A percentile compares a stretch with the other conserved stretches of the same genome.
These are phyloP conservation scores for Aquilaria sinensis DNA, from an alignment of 345 rosid genomes.

Conservation along the genomic window DNA sequence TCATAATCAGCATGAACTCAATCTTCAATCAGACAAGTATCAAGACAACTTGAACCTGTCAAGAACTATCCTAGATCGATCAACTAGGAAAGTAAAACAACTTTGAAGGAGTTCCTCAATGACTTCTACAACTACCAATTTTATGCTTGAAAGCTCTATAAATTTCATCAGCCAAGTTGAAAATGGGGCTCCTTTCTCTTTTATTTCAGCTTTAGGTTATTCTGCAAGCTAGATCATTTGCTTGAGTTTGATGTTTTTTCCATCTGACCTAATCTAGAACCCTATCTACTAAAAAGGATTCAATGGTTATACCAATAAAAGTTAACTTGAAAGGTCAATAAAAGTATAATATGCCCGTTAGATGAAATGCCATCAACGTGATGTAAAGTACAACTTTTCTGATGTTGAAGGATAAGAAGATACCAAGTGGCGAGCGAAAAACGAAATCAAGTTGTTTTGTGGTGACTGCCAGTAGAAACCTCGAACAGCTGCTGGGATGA, in stretches of 20 bases:
- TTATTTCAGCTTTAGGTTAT: no score
- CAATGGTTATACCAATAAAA: background rate
- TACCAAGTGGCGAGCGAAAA: constrained; percentile 1
- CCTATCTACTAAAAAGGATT: no score
- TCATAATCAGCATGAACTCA: constrained; percentile 6
- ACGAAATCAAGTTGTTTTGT: constrained; percentile 44
- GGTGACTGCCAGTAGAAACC: constrained; percentile 57
- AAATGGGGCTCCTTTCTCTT: no score
- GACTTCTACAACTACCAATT: background rate
- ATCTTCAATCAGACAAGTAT: constrained; percentile 2
- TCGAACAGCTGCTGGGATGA: constrained; percentile 44
- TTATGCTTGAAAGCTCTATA: background rate
- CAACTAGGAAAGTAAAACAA: background rate
- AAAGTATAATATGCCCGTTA: background rate
- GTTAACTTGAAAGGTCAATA: background rate
- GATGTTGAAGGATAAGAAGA: background rate
- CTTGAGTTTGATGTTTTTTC: no score
- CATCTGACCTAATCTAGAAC: no score
- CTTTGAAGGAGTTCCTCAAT: background rate
- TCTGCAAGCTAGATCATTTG: no score
- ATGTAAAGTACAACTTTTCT: no score
- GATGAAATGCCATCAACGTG: no score
- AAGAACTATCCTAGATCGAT: background rate
- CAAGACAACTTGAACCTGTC: background rate
- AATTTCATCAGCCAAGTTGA: background rate